phyloP scores from a whole-genome alignment of 257 asterid species.

The Scutellaria baicalensis region DNA sequence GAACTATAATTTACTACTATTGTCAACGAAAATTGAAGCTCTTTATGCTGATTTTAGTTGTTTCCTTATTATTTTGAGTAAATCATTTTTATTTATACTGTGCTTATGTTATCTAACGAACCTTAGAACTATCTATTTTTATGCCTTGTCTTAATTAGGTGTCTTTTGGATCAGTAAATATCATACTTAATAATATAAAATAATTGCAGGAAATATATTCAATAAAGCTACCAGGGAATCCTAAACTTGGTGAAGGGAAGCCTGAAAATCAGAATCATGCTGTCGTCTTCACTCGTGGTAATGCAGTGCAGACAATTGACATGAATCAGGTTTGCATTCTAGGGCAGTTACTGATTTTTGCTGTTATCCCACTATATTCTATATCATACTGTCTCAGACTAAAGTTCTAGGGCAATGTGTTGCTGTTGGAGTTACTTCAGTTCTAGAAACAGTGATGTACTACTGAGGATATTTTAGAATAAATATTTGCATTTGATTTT shows the following conservation, averaged over 20 bases:
- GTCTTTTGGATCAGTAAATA: slow-evolving; percentile 7
- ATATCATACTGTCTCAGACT: slow-evolving; percentile 3
- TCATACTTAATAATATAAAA: not conserved
- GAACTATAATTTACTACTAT: not conserved
- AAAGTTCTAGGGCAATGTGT: not conserved
- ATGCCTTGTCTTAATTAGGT: not conserved
- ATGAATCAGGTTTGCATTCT: slow-evolving; percentile 85
- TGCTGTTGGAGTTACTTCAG: not conserved
- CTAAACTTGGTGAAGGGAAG: slow-evolving; percentile 98
- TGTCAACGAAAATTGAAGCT: not conserved
- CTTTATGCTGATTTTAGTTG: not conserved
- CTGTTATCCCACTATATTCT: not conserved
- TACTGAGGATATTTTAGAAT: not conserved
- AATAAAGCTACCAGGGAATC: slow-evolving; percentile 90
- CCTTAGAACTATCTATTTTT: not conserved
- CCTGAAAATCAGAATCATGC: slow-evolving; percentile 99
- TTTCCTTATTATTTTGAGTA: not conserved
- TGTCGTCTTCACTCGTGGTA: slow-evolving; percentile 86
- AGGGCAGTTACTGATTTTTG: slow-evolving; percentile 5
- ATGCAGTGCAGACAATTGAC: slow-evolving; percentile 96
- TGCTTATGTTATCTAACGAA: not conserved
- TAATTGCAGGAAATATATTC: slow-evolving; percentile 83
- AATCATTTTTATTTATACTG: not conserved
- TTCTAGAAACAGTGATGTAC: not conserved
- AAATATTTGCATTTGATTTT: slow-evolving; percentile 6